Percentiles rank a stretch among this genome's conserved stretches.
These are phyloP conservation scores for Solanum sitiens DNA, from an alignment of 257 asterid species.

Conservation along the genomic window DNA sequence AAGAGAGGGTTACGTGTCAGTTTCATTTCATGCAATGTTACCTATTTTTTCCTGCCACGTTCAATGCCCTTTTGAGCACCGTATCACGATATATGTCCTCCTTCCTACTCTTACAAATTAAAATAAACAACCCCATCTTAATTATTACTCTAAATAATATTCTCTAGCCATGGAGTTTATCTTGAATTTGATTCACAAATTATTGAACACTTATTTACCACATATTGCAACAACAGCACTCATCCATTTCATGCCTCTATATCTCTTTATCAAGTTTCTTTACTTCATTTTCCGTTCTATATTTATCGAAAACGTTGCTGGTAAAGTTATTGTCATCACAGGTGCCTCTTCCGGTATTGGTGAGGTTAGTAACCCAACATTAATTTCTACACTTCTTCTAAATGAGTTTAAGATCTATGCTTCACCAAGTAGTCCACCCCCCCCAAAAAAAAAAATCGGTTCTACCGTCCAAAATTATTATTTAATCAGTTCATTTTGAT, in stretches of 20 bases:
- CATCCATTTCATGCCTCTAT: slow-evolving; percentile 20
- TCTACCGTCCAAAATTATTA: background rate
- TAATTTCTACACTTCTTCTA: background rate
- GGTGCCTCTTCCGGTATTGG: slow-evolving; percentile 70
- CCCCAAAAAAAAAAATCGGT: background rate
- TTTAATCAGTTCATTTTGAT: background rate
- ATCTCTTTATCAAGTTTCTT: slow-evolving; percentile 24
- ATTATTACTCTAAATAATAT: background rate
- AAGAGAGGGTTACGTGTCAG: background rate
- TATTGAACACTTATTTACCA: slow-evolving; percentile 27
- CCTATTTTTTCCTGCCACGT: background rate
- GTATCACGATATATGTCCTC: background rate
- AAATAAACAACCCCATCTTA: background rate
- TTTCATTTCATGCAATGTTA: background rate
- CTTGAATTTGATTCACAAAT: slow-evolving; percentile 29
- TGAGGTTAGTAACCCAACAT: slow-evolving; percentile 19
- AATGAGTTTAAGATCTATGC: background rate
- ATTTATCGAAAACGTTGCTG: slow-evolving; percentile 33
- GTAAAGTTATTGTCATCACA: slow-evolving; percentile 43
- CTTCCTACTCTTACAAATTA: background rate
- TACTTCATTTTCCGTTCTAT: background rate
- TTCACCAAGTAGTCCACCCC: no score
- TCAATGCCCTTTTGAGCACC: background rate
- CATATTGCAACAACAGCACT: slow-evolving; percentile 13
- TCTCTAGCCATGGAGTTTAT: background rate